Evolutionary conservation across 2,329 filamentous ascomycete species (phyloP).

Genomic region (Xylariaceae sp.): DNA sequence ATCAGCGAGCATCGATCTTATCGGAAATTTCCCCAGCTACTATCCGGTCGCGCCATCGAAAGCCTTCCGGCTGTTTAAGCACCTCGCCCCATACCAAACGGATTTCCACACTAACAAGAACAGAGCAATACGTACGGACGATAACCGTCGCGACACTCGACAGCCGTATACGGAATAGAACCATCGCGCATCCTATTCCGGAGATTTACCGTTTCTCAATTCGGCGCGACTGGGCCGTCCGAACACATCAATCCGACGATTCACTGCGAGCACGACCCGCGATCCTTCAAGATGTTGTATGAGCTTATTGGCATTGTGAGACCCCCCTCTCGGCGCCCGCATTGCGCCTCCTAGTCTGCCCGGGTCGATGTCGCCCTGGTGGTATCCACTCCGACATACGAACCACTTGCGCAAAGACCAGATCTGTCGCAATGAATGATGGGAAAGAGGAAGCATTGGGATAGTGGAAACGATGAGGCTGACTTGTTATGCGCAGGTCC

Average conservation of each 20-base stretch:
- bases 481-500: slow-evolving; percentile 60
- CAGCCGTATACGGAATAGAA: too few relatives aligned
- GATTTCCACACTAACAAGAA: too few relatives aligned
- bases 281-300: slow-evolving; percentile 65
- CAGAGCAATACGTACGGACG: too few relatives aligned
- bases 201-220: too few relatives aligned
- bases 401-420: background rate
- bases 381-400: background rate
- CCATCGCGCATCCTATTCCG: too few relatives aligned
- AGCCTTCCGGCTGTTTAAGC: background rate
- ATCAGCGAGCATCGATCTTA: background rate
- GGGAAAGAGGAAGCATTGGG: slow-evolving; percentile 3
- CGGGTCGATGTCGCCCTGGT: background rate
- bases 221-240: too few relatives aligned
- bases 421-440: background rate
- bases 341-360: background rate
- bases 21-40: background rate
- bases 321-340: slow-evolving; percentile 17
- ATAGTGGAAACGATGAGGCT: background rate
- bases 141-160: too few relatives aligned
- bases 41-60: background rate
- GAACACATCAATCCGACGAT: background rate
- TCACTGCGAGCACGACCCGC: background rate
- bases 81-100: background rate
- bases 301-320: slow-evolving; percentile 92